phyloP scores from a whole-genome alignment of 2,329 filamentous ascomycete genomes.

The Cryphonectria parasitica region DNA sequence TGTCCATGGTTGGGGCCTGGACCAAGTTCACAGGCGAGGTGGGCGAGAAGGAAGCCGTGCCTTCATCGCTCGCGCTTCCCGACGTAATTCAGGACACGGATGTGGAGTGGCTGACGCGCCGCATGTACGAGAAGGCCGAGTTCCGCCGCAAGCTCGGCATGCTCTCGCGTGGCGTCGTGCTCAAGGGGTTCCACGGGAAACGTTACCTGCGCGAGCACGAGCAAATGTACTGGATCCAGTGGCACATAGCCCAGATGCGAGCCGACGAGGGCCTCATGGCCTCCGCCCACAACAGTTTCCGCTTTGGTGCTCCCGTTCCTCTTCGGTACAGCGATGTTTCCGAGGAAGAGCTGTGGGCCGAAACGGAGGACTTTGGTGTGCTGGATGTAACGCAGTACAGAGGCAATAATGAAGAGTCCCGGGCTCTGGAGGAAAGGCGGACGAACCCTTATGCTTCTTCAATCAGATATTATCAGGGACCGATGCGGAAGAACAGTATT shows the following conservation, averaged over 20 bases:
- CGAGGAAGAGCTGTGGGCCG: slow-evolving; percentile 31
- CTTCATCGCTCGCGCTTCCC: slow-evolving; percentile 26
- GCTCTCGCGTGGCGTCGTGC: slow-evolving; percentile 60
- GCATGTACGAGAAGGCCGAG: slow-evolving; percentile 64
- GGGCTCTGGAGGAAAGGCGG: slow-evolving; percentile 12
- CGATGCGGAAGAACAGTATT: slow-evolving; percentile 26
- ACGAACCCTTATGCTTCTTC: not conserved
- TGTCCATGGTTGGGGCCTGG: slow-evolving; percentile 66
- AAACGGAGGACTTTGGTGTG: slow-evolving; percentile 32
- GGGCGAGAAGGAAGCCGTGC: slow-evolving; percentile 42
- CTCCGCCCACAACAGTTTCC: slow-evolving; percentile 30
- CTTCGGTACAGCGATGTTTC: slow-evolving; percentile 32
- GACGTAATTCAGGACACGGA: slow-evolving; percentile 52
- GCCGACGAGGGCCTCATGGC: slow-evolving; percentile 28
- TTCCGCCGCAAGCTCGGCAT: slow-evolving; percentile 61
- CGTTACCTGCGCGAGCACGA: slow-evolving; percentile 65
- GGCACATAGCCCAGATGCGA: slow-evolving; percentile 40
- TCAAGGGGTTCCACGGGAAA: slow-evolving; percentile 62
- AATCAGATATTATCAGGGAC: not conserved
- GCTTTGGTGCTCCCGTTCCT: slow-evolving; percentile 31
- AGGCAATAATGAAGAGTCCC: slow-evolving; percentile 3
- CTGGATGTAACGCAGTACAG: slow-evolving; percentile 28
- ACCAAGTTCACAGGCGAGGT: slow-evolving; percentile 58
- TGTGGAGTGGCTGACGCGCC: slow-evolving; percentile 55
- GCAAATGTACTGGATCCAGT: slow-evolving; percentile 60